phyloP scores from a whole-genome alignment of 441 rosid genomes.

The Metrosideros polymorpha region DNA sequence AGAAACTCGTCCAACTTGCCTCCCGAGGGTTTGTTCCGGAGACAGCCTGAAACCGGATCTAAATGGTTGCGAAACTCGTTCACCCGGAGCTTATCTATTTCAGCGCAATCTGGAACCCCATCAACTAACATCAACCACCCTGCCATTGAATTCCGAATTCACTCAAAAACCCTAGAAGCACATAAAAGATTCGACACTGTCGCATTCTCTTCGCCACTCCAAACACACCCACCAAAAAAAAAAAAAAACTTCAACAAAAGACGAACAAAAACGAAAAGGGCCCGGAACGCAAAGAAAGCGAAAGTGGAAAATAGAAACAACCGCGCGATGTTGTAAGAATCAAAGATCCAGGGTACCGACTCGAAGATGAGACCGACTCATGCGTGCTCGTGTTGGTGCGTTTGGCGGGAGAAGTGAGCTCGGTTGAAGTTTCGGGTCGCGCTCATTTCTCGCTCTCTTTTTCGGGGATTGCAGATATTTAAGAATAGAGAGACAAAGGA shows the following conservation, averaged over 20 bases:
- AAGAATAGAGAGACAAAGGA: neutral
- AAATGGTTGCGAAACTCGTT: neutral
- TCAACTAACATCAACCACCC: constrained; percentile 55
- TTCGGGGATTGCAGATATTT: neutral
- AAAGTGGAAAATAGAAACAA: neutral
- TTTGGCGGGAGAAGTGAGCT: neutral
- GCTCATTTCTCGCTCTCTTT: neutral
- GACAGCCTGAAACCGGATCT: neutral
- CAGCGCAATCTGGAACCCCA: constrained; percentile 18
- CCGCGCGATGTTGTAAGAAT: neutral
- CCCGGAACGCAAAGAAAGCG: neutral
- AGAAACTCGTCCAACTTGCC: constrained; percentile 5
- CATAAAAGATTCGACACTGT: neutral
- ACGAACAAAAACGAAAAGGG: neutral
- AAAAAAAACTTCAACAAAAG: neutral
- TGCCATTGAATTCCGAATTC: constrained; percentile 45
- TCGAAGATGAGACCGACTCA: neutral
- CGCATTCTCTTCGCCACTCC: constrained; percentile 3
- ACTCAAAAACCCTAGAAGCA: constrained; percentile 28
- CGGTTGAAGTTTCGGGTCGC: neutral
- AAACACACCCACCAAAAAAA: neutral
- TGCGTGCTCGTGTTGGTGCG: neutral
- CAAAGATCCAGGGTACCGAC: neutral
- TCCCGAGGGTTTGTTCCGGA: constrained; percentile 9
- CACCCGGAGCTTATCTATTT: constrained; percentile 1